Evolutionary conservation across 345 rosid genomes (phyloP).

Genomic region (Rhodomyrtus tomentosa): DNA sequence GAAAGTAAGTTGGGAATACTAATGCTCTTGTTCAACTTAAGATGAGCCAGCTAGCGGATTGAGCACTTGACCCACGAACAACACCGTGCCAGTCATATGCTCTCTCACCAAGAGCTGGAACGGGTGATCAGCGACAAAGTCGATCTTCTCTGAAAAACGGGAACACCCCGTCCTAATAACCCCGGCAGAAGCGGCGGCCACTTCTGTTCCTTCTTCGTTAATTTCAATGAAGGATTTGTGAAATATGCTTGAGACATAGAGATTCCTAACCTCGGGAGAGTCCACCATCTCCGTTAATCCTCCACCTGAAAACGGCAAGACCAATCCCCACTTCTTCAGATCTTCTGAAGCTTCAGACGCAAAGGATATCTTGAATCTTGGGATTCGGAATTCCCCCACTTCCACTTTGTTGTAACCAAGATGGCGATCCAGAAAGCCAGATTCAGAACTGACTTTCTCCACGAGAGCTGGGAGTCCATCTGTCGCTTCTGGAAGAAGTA

Average conservation of each 20-base stretch:
- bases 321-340: constrained; percentile 5
- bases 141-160: neutral
- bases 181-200: constrained; percentile 7
- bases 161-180: neutral
- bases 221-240: constrained; percentile 12
- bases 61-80: constrained; percentile 5
- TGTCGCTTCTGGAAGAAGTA: constrained; percentile 55
- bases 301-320: neutral
- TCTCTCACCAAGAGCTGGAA: constrained; percentile 6
- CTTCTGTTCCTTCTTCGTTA: constrained; percentile 8
- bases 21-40: neutral
- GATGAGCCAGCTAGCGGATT: neutral
- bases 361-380: constrained; percentile 9
- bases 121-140: constrained; percentile 9
- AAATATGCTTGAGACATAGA: constrained; percentile 5
- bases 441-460: constrained; percentile 3
- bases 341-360: constrained; percentile 4
- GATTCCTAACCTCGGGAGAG: neutral
- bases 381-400: constrained; percentile 5
- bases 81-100: neutral
- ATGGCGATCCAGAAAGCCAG: constrained; percentile 5
- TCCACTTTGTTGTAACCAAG: neutral
- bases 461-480: constrained; percentile 2
- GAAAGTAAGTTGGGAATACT: no score
- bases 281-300: constrained; percentile 11